Evolutionary conservation across 768 basidiomycete species (phyloP).

Genomic region (Mycena albidolilacea): DNA sequence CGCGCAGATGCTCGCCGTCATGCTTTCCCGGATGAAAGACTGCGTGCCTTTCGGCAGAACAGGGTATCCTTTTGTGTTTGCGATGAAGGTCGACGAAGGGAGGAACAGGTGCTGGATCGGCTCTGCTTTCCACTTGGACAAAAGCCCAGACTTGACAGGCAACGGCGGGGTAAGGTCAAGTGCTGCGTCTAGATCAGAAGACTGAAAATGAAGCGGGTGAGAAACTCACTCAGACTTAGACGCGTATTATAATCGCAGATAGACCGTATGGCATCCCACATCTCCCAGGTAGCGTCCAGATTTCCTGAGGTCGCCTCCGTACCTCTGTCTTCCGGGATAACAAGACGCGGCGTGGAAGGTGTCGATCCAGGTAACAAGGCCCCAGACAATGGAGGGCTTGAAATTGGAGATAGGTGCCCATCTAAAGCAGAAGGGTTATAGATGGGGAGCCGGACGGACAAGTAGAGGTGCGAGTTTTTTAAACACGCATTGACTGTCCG

Average conservation of each 20-base stretch:
- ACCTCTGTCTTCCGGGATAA: slow-evolving; percentile 54
- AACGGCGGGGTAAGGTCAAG: slow-evolving; percentile 93
- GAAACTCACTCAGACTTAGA: slow-evolving; percentile 75
- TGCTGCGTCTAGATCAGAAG: slow-evolving; percentile 64
- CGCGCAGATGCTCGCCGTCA: slow-evolving; percentile 73
- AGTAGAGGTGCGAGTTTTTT: slow-evolving; percentile 75
- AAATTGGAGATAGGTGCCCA: slow-evolving; percentile 47
- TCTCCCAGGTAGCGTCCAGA: slow-evolving; percentile 92
- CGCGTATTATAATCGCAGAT: slow-evolving; percentile 89
- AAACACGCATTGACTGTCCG: slow-evolving; percentile 89
- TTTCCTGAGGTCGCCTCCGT: slow-evolving; percentile 65
- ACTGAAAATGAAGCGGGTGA: slow-evolving; percentile 11
- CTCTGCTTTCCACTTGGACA: slow-evolving; percentile 94
- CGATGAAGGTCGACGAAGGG: slow-evolving; percentile 92
- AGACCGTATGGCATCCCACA: slow-evolving; percentile 96
- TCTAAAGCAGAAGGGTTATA: slow-evolving; percentile 81
- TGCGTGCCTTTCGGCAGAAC: slow-evolving; percentile 96
- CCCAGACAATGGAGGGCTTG: slow-evolving; percentile 39
- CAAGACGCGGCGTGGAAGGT: slow-evolving; percentile 51
- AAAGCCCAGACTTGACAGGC: slow-evolving; percentile 80
- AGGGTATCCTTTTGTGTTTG: slow-evolving; percentile 96
- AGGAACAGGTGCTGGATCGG: slow-evolving; percentile 91
- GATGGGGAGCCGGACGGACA: slow-evolving; percentile 88
- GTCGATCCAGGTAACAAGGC: slow-evolving; percentile 34
- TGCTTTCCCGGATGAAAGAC: slow-evolving; percentile 89